These are phyloP conservation scores for Salmacisia buchloeana DNA, from an alignment of 1,284 basidiomycete genomes.

Conservation along the genomic window DNA sequence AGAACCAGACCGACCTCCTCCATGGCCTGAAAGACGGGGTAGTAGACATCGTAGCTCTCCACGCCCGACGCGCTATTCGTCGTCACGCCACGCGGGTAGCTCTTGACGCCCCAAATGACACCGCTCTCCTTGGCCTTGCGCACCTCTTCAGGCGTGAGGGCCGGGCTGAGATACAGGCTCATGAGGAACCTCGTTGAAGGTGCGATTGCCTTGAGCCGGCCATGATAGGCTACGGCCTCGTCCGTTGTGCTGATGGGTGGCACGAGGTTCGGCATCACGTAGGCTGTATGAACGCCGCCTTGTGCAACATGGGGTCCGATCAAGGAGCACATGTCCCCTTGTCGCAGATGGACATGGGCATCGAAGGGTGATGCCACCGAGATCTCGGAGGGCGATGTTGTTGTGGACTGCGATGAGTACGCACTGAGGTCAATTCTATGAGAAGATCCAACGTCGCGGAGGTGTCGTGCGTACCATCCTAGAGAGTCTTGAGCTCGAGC, in stretches of 20 bases:
- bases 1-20: constrained; percentile 86
- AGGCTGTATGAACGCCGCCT: constrained; percentile 85
- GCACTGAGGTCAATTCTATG: too few species aligned
- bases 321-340: constrained; percentile 68
- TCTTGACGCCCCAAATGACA: constrained; percentile 70
- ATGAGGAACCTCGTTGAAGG: constrained; percentile 80
- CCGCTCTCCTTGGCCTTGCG: constrained; percentile 58
- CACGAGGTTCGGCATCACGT: constrained; percentile 97
- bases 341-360: constrained; percentile 94
- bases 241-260: constrained; percentile 85
- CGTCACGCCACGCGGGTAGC: constrained; percentile 93
- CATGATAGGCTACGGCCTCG: constrained; percentile 74
- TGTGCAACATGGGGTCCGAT: constrained; percentile 83
- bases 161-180: constrained; percentile 88
- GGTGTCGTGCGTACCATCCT: too few species aligned
- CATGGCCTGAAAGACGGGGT: constrained; percentile 92
- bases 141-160: constrained; percentile 85
- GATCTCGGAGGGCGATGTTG: constrained; percentile 5
- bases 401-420: too few species aligned
- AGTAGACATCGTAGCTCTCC: constrained; percentile 90
- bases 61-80: constrained; percentile 96
- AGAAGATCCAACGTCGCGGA: too few species aligned
- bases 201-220: constrained; percentile 68
- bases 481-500: too few species aligned
- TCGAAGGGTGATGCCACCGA: constrained; percentile 46